phyloP scores from a whole-genome alignment of 2,329 filamentous ascomycete species.

The Penicillium sclerotigenum region DNA sequence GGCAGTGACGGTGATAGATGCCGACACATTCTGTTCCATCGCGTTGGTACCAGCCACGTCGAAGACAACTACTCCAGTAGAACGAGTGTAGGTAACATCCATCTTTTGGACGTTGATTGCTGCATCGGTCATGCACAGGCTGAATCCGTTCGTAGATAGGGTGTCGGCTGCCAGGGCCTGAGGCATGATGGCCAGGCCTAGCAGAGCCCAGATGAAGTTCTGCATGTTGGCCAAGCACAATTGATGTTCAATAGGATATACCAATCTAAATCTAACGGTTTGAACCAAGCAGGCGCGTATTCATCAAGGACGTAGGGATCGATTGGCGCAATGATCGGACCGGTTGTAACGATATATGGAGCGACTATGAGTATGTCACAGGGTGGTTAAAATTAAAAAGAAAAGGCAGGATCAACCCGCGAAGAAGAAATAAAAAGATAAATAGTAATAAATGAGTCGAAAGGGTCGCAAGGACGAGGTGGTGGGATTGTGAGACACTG shows the following conservation, averaged over 20 bases:
- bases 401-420: conserved; percentile 24
- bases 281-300: not conserved
- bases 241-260: not conserved
- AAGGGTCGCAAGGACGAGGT: not conserved
- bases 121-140: conserved; percentile 59
- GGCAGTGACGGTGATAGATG: conserved; percentile 70
- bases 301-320: conserved; percentile 6
- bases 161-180: conserved; percentile 64
- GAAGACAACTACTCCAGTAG: conserved; percentile 70
- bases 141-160: conserved; percentile 77
- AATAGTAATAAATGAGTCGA: not conserved
- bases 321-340: conserved; percentile 10
- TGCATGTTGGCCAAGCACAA: conserved; percentile 23
- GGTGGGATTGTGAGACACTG: not conserved
- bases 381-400: not conserved
- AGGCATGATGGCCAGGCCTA: conserved; percentile 29
- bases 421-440: not conserved
- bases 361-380: not conserved
- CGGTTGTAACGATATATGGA: conserved; percentile 2
- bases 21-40: conserved; percentile 74
- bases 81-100: conserved; percentile 74
- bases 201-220: conserved; percentile 24
- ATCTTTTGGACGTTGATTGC: conserved; percentile 70
- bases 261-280: not conserved
- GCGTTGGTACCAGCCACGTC: conserved; percentile 75